Conservation (phyloP, 306 rosid species). For the Prunus fruticosa region DNA sequence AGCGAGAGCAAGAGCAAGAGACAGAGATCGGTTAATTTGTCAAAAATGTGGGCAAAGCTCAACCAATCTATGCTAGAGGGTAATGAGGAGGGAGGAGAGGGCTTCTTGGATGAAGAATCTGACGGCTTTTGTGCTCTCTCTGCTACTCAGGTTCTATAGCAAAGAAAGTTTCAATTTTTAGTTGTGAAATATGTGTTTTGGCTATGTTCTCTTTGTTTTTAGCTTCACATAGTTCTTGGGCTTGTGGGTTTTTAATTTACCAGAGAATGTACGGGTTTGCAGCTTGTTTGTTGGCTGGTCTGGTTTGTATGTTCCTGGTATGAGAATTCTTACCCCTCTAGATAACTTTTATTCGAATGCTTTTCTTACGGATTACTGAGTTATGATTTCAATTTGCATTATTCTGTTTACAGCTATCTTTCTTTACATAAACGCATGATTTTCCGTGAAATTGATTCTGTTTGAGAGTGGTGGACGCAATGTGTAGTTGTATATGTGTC, state of each 20-base stretch:
- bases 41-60: slow-evolving; percentile 62
- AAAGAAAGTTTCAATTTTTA: neutral
- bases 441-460: neutral
- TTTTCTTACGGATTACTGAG: neutral
- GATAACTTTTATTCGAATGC: too few relatives aligned
- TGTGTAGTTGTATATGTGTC: neutral
- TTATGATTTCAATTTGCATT: neutral
- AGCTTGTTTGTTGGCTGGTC: slow-evolving; percentile 67
- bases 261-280: slow-evolving; percentile 91
- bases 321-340: slow-evolving; percentile 21
- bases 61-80: slow-evolving; percentile 33
- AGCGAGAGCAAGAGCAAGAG: neutral
- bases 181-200: slow-evolving; percentile 8
- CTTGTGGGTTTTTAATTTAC: slow-evolving; percentile 33
- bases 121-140: slow-evolving; percentile 63
- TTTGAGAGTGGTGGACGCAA: neutral
- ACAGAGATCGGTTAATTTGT: slow-evolving; percentile 13
- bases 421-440: neutral
- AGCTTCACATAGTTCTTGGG: slow-evolving; percentile 18
- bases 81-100: slow-evolving; percentile 50
- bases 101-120: slow-evolving; percentile 61
- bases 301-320: slow-evolving; percentile 79
- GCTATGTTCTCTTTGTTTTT: slow-evolving; percentile 5
- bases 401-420: neutral
- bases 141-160: slow-evolving; percentile 59